Evolutionary conservation across 2,329 filamentous ascomycete genomes (phyloP), one percentile per base, ranked within the genome.

Genomic region (Fusarium haematococcum): DNA sequence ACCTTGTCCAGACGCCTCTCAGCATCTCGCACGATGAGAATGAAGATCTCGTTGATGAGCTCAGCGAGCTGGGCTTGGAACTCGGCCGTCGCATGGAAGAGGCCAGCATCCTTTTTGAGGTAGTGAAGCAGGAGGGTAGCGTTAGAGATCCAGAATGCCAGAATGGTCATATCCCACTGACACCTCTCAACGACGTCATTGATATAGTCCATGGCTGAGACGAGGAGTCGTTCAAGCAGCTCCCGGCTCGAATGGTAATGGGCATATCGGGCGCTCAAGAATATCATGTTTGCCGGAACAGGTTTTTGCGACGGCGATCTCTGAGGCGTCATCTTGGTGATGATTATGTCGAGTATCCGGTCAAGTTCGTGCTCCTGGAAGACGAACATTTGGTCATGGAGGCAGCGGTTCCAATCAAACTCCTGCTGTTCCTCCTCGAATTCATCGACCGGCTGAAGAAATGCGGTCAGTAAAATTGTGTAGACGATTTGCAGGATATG

Each of bases 151-250:
- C 97, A 99, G 81, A 99, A 99, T 3, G 97, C 97, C 41, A 99
- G 87, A 75, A 99, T 98, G 0, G 97, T 99, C 97, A 99, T 99
- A 81, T 99, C 97, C 97, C 97, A 98, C 81, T 99, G 97, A 80
- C 96, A 92, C 70, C 90, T 90, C 83, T 98, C 97, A n/a, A 99
- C 95, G 33, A 98, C 95, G 68, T 95, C 93, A 80, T 98, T 98
- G 78, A 99, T 98, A 83, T 96, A 97, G 79, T 97, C 95, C 89
- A 97, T 97, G 41, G 97, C 95, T 39, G 93, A 92, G 30, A 94
- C 88, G 18, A 99, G 89, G 30, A 98, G 89, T 50, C 93, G 93
- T 20, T 91, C 92, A 11, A 99, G 86, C 11, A 99, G 88, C 72
- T 98, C 95, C 3, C 90, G 89, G 78, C 94, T 97, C 56, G 96